Base-by-base conservation (phyloP, 169 alveolate species). In the Cryptosporidium parvum region DNA sequence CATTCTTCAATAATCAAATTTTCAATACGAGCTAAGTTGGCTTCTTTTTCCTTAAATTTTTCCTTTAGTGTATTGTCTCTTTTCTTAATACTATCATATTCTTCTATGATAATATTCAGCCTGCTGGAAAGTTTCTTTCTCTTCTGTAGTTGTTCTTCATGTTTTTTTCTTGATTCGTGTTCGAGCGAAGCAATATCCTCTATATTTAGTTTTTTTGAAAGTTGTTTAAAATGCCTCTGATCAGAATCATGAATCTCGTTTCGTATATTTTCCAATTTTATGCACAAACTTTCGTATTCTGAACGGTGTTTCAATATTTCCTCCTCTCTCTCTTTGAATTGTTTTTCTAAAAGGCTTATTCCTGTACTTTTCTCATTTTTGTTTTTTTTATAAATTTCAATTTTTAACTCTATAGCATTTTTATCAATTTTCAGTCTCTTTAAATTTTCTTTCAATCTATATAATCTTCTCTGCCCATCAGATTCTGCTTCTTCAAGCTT, bases 81-180 rank as follows among this genome's bases (percentile, higher is more conserved):
- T 75, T 65, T 62, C 29, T 23, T 31, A 80, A 80, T 37, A 23
- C 23, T 44, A 42, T 65, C 52, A 65, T 21, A 84, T 65, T 91
- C 84, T 42, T 44, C 75, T 18, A 29, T n/a, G 39, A 91, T 52
- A 1, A 91, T 65, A 33, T 85, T 65, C 26, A 69, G 37, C 42
- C 21, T 85, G 7, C 53, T 65, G 9, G 68, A 62, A 14, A 85
- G 58, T 33, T 52, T 86, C 37, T 70, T 85, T 65, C 29, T 67
- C 31, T 91, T 91, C 1, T 85, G 35, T n/a, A 91, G 33, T 23
- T 10, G 26, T 31, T 85, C 91, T 39, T 91, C 93, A 39, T 65
- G 73, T 21, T 3, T 31, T 45, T 53, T 80, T 18, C 80, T 59
- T 1, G 53, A 59, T 4, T 59, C 45, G 31, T 80, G 80, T 31